Base-by-base conservation (phyloP, 306 rosid genomes). In the Cucurbita pepo region DNA sequence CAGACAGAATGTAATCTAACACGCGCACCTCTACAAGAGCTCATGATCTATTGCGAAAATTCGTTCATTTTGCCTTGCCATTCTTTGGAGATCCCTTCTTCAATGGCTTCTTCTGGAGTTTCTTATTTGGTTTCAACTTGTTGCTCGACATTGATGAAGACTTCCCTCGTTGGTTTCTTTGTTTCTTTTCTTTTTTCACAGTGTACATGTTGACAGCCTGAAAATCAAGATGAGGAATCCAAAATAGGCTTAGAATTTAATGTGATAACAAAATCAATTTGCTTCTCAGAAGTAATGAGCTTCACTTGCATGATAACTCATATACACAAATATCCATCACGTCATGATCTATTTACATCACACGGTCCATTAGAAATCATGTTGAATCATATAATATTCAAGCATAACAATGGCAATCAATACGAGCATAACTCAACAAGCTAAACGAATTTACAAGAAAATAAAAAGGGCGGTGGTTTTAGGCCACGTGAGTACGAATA, bases 191-290 rank as follows among this genome's bases (percentile, higher is more conserved):
- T 72, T 82, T 88, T 88, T 89, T 94, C 78, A 86, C 96, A 13
- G 73, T 89, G 80, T 84, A 82, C 90, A 88, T 80, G 51, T 83
- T 85, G 59, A 94, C 78, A 43, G 96, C 97, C 99, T 94, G 84
- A 30, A 60, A 62, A 56, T 44, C 73, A 80, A 56, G 74, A 55
- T 56, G 25, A 56, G 38, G 36, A 63, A 41, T 41, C 70, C 25
- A 30, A 47, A 63, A 41, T 16, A 15, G 38, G 10, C 66, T 59
- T 34, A 59, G 6, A 64, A 19, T 43, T 43, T 10, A 6, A 65
- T 41, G 52, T 9, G 70, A 38, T 63, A 37, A 36, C 11, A 15
- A 38, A 61, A 61, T 6, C 47, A 48, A 15, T 19, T n/a, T 12
- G 34, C 0, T 30, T 30, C 3, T 2, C 34, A 30, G 34, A 30